Conservation (phyloP, 2,329 filamentous ascomycete species). For the Aspergillus unguis region DNA sequence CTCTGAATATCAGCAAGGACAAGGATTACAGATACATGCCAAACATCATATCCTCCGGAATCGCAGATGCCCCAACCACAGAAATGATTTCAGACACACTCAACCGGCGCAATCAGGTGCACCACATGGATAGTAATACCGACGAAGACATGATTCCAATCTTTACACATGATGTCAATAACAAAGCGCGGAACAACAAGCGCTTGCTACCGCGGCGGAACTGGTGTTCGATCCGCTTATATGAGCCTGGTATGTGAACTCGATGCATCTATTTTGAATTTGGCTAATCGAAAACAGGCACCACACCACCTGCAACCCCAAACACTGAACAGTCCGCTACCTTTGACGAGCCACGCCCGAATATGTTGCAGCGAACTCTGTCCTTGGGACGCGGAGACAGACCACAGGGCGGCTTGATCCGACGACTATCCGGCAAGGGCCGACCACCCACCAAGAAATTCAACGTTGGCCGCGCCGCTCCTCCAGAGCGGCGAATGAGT, state of each 20-base stretch:
- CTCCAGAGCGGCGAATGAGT: constrained; percentile 31
- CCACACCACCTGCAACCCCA: constrained; percentile 68
- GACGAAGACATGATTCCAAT: constrained; percentile 96
- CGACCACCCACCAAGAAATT: constrained; percentile 42
- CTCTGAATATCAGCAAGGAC: constrained; percentile 77
- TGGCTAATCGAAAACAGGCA: constrained; percentile 54
- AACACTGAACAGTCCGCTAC: constrained; percentile 41
- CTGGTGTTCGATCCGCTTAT: constrained; percentile 90
- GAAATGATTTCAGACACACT: constrained; percentile 85
- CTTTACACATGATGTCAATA: constrained; percentile 84
- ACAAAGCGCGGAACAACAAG: constrained; percentile 86
- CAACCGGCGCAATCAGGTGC: constrained; percentile 82
- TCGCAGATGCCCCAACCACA: constrained; percentile 86
- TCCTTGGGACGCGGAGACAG: constrained; percentile 59
- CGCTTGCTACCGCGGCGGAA: constrained; percentile 84
- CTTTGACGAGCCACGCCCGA: constrained; percentile 30
- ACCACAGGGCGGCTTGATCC: constrained; percentile 42
- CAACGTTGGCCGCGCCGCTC: constrained; percentile 25
- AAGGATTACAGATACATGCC: constrained; percentile 95
- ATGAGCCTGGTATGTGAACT: constrained; percentile 62
- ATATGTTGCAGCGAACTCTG: constrained; percentile 54
- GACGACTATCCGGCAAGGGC: constrained; percentile 47
- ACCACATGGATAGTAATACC: constrained; percentile 66
- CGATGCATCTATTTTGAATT: not conserved
- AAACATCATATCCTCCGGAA: constrained; percentile 89